phyloP scores from a whole-genome alignment of 176 grass and related monocot species.

The Themeda triandra region DNA sequence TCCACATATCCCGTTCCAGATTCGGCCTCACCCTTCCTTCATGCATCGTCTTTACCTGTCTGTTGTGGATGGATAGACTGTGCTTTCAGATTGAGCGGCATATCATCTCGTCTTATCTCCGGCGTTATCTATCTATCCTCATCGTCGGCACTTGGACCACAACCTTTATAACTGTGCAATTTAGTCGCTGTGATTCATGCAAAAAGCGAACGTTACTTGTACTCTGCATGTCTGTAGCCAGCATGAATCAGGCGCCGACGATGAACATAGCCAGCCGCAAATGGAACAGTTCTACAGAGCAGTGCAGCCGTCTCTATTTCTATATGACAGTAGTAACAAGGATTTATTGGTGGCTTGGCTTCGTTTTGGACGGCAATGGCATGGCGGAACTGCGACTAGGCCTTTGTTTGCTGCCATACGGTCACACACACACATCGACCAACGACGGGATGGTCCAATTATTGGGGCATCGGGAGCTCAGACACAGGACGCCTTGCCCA shows the following conservation, averaged over 20 bases:
- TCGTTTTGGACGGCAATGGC: too few relatives aligned
- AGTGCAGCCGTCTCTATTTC: too few relatives aligned
- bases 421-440: too few relatives aligned
- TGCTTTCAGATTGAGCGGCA: neutral
- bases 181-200: neutral
- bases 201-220: neutral
- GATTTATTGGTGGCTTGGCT: too few relatives aligned
- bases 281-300: neutral
- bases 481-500: slow-evolving; percentile 26
- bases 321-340: too few relatives aligned
- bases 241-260: neutral
- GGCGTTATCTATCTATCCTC: neutral
- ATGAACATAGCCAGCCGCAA: neutral
- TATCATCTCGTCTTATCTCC: neutral
- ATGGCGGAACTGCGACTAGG: neutral
- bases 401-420: neutral
- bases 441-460: slow-evolving; percentile 19
- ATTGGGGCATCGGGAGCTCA: slow-evolving; percentile 29
- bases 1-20: slow-evolving; percentile 32
- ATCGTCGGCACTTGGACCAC: neutral
- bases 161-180: too few relatives aligned
- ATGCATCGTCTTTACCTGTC: neutral
- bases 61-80: neutral
- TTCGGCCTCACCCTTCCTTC: neutral
- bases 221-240: neutral